These are phyloP conservation scores for Achaetomiella virescens DNA, from an alignment of 495 filamentous ascomycete species.

Conservation along the genomic window DNA sequence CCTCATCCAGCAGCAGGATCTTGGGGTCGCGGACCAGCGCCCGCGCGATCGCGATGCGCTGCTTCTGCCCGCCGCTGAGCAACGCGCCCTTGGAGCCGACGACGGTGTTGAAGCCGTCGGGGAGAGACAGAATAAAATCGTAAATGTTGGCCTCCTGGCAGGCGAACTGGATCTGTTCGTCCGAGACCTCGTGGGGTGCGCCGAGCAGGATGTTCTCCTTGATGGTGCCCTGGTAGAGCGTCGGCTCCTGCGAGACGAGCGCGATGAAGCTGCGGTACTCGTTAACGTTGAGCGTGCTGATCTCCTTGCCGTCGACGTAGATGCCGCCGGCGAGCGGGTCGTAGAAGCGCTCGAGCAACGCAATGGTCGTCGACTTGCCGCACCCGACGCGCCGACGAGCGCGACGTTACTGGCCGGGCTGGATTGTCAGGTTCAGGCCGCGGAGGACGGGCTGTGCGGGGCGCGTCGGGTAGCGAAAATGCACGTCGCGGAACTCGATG, in stretches of 20 bases:
- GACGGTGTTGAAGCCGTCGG: constrained; percentile 56
- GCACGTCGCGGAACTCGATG: constrained; percentile 54
- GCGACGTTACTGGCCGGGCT: constrained; percentile 63
- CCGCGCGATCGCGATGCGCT: constrained; percentile 72
- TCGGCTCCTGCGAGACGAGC: constrained; percentile 62
- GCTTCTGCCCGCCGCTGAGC: constrained; percentile 76
- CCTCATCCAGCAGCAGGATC: constrained; percentile 74
- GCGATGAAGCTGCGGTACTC: constrained; percentile 53
- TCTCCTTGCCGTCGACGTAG: constrained; percentile 48
- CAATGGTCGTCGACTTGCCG: constrained; percentile 70
- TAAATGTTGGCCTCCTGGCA: constrained; percentile 60
- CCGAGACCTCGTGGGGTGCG: constrained; percentile 35
- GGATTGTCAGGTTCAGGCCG: constrained; percentile 51
- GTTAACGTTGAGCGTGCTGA: constrained; percentile 43
- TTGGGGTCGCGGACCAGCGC: constrained; percentile 69
- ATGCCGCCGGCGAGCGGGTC: constrained; percentile 53
- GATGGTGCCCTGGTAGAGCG: constrained; percentile 51
- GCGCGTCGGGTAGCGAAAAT: constrained; percentile 57
- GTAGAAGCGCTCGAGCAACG: constrained; percentile 64
- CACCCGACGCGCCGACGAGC: constrained; percentile 70
- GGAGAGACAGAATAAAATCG: constrained; percentile 60
- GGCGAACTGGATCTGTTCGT: constrained; percentile 52
- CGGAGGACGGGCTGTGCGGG: constrained; percentile 52
- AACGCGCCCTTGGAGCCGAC: constrained; percentile 61
- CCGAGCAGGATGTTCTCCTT: constrained; percentile 58